A percentile compares a stretch with the other conserved stretches of the same genome.
Evolutionary conservation across 768 basidiomycete genomes (phyloP).

Genomic region (Pleurotus tuoliensis): DNA sequence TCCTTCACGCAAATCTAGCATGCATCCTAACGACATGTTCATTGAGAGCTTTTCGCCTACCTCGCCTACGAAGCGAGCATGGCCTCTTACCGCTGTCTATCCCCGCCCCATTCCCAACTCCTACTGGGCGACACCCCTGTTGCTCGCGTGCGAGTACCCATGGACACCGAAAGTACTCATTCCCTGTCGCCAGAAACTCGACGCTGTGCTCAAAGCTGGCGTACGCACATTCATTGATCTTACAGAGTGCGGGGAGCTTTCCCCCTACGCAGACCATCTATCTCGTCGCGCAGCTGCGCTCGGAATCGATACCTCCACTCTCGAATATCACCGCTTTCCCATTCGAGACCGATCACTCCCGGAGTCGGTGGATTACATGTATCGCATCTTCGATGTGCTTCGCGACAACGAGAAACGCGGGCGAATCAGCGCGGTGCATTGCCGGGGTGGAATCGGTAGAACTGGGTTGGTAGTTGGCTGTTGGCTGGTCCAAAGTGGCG

Average conservation of each 20-base stretch:
- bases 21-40: neutral
- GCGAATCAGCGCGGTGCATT: slow-evolving; percentile 70
- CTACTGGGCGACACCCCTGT: slow-evolving; percentile 73
- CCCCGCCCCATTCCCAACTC: slow-evolving; percentile 76
- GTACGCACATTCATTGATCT: slow-evolving; percentile 82
- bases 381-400: slow-evolving; percentile 53
- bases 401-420: slow-evolving; percentile 56
- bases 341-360: slow-evolving; percentile 73
- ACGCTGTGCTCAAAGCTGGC: slow-evolving; percentile 65
- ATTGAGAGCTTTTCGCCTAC: neutral
- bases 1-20: neutral
- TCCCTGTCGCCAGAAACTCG: slow-evolving; percentile 61
- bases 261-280: slow-evolving; percentile 58
- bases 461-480: slow-evolving; percentile 64
- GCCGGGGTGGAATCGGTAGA: slow-evolving; percentile 70
- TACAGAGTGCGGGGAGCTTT: slow-evolving; percentile 76
- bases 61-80: slow-evolving; percentile 14
- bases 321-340: slow-evolving; percentile 78
- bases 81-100: slow-evolving; percentile 18
- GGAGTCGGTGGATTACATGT: slow-evolving; percentile 53
- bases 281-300: slow-evolving; percentile 48
- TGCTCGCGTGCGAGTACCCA: slow-evolving; percentile 81
- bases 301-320: slow-evolving; percentile 46
- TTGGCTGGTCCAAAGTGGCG: slow-evolving; percentile 69
- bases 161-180: slow-evolving; percentile 52